phyloP scores from a whole-genome alignment of 805 yeast genomes.

The Wickerhamiella lipophila region DNA sequence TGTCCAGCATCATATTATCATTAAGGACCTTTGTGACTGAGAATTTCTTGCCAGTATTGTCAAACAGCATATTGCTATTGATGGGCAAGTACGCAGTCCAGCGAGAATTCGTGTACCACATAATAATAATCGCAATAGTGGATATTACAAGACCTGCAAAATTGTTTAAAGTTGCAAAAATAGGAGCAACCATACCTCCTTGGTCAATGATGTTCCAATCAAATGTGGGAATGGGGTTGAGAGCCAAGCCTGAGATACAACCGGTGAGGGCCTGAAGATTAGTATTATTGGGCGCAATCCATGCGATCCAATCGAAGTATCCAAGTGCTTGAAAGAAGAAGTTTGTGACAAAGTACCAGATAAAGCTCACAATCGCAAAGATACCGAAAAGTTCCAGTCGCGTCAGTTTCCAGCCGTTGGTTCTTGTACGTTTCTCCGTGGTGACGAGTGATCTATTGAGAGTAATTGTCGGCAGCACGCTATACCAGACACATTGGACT shows the following conservation, averaged over 20 bases:
- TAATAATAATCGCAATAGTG: slow-evolving; percentile 23
- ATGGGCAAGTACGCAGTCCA: slow-evolving; percentile 44
- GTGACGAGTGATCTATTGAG: slow-evolving; percentile 37
- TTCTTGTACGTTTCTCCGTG: slow-evolving; percentile 32
- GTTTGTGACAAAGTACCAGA: slow-evolving; percentile 59
- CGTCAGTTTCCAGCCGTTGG: slow-evolving; percentile 49
- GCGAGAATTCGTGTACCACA: slow-evolving; percentile 37
- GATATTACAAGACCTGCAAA: slow-evolving; percentile 31
- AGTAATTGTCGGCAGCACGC: slow-evolving; percentile 36
- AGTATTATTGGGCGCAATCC: slow-evolving; percentile 43
- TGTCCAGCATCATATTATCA: slow-evolving; percentile 36
- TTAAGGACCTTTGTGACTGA: slow-evolving; percentile 35
- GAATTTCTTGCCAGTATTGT: slow-evolving; percentile 35
- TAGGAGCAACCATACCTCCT: slow-evolving; percentile 33
- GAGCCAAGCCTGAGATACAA: slow-evolving; percentile 35
- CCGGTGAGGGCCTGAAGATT: slow-evolving; percentile 42
- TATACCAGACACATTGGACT: slow-evolving; percentile 42
- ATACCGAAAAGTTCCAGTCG: slow-evolving; percentile 38
- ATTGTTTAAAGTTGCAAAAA: slow-evolving; percentile 29
- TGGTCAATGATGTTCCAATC: slow-evolving; percentile 34
- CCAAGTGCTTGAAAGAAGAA: slow-evolving; percentile 48
- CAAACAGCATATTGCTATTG: slow-evolving; percentile 32
- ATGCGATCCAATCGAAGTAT: slow-evolving; percentile 49
- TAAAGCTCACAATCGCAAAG: slow-evolving; percentile 34
- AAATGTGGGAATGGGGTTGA: slow-evolving; percentile 42